phyloP scores from a whole-genome alignment of 2,329 filamentous ascomycete genomes.

The Tolypocladium ophioglossoides region DNA sequence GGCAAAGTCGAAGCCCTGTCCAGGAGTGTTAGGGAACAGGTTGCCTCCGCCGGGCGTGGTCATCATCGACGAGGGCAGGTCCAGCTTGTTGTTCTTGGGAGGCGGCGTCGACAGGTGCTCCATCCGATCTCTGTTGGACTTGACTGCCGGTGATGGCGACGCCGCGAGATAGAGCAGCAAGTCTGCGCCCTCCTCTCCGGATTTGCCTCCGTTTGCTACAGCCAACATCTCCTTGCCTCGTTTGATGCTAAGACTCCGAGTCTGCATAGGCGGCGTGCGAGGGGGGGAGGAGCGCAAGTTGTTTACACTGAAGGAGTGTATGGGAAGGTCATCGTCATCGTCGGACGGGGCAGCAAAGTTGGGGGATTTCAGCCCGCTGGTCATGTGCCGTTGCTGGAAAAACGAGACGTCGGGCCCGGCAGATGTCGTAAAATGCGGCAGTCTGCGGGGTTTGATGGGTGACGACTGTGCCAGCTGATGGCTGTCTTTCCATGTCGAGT shows the following conservation, averaged over 20 bases:
- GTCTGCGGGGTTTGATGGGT: conserved; percentile 67
- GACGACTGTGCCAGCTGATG: conserved; percentile 78
- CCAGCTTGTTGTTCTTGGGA: conserved; percentile 54
- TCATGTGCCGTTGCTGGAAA: conserved; percentile 59
- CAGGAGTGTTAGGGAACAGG: conserved; percentile 65
- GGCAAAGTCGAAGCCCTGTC: conserved; percentile 79
- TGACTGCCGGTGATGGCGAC: conserved; percentile 76
- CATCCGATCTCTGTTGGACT: conserved; percentile 37
- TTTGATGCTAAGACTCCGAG: conserved; percentile 34
- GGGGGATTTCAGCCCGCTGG: conserved; percentile 49
- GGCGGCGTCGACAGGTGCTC: conserved; percentile 69
- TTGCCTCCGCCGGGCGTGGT: conserved; percentile 68
- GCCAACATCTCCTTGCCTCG: conserved; percentile 36
- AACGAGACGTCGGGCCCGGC: conserved; percentile 68
- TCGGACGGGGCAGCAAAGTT: conserved; percentile 57
- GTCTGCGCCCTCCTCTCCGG: conserved; percentile 71
- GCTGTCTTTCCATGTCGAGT: conserved; percentile 63
- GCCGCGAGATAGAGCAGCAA: conserved; percentile 77
- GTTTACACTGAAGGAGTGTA: conserved; percentile 59
- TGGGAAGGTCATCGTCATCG: conserved; percentile 74
- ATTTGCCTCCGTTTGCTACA: conserved; percentile 39
- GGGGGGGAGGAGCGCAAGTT: conserved; percentile 71
- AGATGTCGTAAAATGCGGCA: conserved; percentile 63
- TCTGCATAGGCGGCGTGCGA: conserved; percentile 64
- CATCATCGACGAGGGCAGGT: conserved; percentile 77